Conservation (phyloP, 2,329 filamentous ascomycete genomes). For the Lachnellula arida region DNA sequence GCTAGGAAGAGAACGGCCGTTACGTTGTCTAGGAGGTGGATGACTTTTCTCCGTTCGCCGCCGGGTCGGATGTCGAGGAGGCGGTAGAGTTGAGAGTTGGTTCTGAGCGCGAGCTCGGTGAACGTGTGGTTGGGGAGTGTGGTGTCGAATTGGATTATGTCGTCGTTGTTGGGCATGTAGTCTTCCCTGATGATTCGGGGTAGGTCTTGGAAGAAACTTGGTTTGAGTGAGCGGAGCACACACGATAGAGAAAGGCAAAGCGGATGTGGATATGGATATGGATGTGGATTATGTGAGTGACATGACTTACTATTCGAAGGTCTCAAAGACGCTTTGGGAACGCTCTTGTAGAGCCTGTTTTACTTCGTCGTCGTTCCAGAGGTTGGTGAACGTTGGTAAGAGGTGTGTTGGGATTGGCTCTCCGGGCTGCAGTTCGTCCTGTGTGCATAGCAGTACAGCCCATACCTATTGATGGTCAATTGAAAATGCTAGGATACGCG, state of each 20-base stretch:
- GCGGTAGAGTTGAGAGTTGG: not conserved
- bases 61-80: not conserved
- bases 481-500: not conserved
- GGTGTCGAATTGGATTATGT: not conserved
- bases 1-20: not conserved
- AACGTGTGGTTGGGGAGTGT: not conserved
- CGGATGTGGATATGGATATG: too few species aligned
- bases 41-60: not conserved
- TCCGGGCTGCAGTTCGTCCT: not conserved
- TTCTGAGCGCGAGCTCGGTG: not conserved
- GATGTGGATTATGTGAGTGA: not conserved
- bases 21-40: not conserved
- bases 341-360: not conserved
- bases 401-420: not conserved
- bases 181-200: not conserved
- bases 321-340: not conserved
- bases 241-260: too few species aligned
- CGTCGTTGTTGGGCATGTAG: not conserved
- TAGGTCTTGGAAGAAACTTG: not conserved
- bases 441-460: not conserved
- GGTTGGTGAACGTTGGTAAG: not conserved
- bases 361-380: not conserved
- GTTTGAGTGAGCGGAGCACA: not conserved
- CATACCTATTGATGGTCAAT: not conserved
- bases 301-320: not conserved